Evolutionary conservation across 23 red algal genomes (phyloP), one percentile per base, ranked within the genome.

Genomic region (Gracilaria domingensis): DNA sequence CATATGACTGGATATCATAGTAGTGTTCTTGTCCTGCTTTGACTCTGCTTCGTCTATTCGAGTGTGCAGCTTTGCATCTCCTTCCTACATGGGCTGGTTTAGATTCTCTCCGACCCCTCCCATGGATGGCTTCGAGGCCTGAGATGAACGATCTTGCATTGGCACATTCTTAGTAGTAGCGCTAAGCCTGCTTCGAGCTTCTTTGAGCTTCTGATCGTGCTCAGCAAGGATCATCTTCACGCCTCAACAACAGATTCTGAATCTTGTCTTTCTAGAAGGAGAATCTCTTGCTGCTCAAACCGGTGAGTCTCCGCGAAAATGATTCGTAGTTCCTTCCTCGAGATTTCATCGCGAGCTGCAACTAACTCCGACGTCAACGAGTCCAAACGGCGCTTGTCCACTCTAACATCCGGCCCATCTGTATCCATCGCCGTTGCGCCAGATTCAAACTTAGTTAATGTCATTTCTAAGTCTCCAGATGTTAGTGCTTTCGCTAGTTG

Each of bases 281-380:
- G 65, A 75, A 88, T 75, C 53, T 88, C 84, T 34, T 88, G 59
- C 21, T 88, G 84, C 14, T 88, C 84, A 20, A 76, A 14, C 8
- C 84, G 45, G 16, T 88, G 84, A 48, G 84, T 88, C 51, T 88
- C 84, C 33, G 84, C 84, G 59, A 88, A 88, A 18, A 69, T 88
- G 69, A 88, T 88, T 47, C 78, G 84, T 20, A 88, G 84, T 57
- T 88, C 84, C 36, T 88, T 72, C 35, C 84, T 62, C 12, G 84
- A 88, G 38, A 88, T 88, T 8, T 67, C 44, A 76, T 88, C 84
- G 14, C 84, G 84, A 57, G 84, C 84, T 25, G 67, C 30, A 4
- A 88, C 69, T 9, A 88, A 54, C 44, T 88, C 84, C 54, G 35
- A 39, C 24, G 84, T 88, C 24, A 88, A 33, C 84, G 69, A 88